Percentiles rank a stretch among this genome's conserved stretches.
Evolutionary conservation across 106 monocot genomes (phyloP).

Genomic region (Dendrobium chrysotoxum): DNA sequence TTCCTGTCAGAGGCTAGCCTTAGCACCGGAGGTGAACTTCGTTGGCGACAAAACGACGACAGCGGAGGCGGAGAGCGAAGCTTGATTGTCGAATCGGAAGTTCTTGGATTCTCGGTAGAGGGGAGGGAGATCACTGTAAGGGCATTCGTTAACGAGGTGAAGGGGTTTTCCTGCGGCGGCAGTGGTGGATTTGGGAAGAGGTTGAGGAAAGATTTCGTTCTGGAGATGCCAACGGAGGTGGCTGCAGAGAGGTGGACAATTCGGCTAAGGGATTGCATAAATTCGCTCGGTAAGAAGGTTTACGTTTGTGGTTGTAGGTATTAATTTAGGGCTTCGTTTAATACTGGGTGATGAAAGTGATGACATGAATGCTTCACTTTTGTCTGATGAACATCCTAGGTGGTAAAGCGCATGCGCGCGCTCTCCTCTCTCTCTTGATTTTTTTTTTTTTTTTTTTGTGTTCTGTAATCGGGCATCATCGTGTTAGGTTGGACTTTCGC

Average conservation of each 20-base stretch:
- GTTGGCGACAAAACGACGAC: slow-evolving; percentile 24
- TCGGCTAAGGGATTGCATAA: slow-evolving; percentile 29
- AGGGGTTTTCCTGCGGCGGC: background rate
- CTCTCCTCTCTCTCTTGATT: no score
- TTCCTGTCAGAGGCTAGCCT: slow-evolving; percentile 28
- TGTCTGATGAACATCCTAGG: no score
- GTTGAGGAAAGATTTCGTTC: slow-evolving; percentile 55
- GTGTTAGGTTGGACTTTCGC: background rate
- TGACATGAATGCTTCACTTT: no score
- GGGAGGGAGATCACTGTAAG: slow-evolving; percentile 34
- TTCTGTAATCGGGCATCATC: background rate
- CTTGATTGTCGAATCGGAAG: slow-evolving; percentile 48
- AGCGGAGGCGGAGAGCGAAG: slow-evolving; percentile 16
- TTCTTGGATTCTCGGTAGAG: slow-evolving; percentile 48
- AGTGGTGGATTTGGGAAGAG: slow-evolving; percentile 8
- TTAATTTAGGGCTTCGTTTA: background rate
- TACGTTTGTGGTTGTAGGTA: background rate
- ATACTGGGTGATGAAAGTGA: no score
- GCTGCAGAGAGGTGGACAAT: slow-evolving; percentile 32
- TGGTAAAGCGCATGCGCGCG: no score
- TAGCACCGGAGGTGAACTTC: slow-evolving; percentile 22
- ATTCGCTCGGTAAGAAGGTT: slow-evolving; percentile 45
- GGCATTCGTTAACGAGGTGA: slow-evolving; percentile 22
- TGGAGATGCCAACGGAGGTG: slow-evolving; percentile 47
- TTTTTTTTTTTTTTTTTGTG: background rate